phyloP scores from a whole-genome alignment of 139 green algal species.

The Chlamydomonas eustigma region DNA sequence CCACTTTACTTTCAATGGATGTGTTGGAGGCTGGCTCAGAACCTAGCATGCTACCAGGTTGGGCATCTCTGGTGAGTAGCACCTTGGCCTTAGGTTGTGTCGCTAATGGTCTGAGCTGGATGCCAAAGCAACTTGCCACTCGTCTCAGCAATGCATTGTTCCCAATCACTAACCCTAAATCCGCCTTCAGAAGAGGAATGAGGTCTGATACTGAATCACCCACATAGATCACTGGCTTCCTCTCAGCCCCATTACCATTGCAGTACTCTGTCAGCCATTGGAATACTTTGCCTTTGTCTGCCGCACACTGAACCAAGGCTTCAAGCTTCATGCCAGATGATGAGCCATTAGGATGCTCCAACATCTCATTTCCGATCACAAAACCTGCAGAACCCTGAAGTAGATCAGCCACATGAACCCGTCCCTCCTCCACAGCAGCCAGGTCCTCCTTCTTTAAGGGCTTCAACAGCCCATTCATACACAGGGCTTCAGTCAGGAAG shows the following conservation, averaged over 20 bases:
- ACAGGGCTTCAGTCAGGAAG: slow-evolving; percentile 46
- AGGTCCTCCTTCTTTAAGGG: not conserved
- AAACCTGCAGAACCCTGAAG: too few relatives aligned
- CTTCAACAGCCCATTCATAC: not conserved
- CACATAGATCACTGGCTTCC: slow-evolving; percentile 36
- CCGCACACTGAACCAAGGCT: slow-evolving; percentile 37
- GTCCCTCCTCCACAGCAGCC: not conserved
- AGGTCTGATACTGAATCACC: slow-evolving; percentile 54
- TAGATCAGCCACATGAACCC: too few relatives aligned
- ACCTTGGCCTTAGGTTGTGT: not conserved
- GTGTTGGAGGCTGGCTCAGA: too few relatives aligned
- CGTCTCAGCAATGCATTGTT: slow-evolving; percentile 44
- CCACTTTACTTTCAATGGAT: slow-evolving; percentile 20
- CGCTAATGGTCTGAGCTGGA: slow-evolving; percentile 36
- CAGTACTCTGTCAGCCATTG: not conserved
- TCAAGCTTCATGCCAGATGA: too few relatives aligned
- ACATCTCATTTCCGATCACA: too few relatives aligned
- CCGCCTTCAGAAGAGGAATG: slow-evolving; percentile 38
- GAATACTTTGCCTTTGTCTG: slow-evolving; percentile 56
- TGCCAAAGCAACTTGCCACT: slow-evolving; percentile 22
- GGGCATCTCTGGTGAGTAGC: too few relatives aligned
- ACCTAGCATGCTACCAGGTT: too few relatives aligned
- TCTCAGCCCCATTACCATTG: not conserved
- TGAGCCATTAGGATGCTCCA: too few relatives aligned
- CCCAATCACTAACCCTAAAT: slow-evolving; percentile 48